Conservation (phyloP, 1,284 basidiomycete genomes). For the Trametes versicolor region DNA sequence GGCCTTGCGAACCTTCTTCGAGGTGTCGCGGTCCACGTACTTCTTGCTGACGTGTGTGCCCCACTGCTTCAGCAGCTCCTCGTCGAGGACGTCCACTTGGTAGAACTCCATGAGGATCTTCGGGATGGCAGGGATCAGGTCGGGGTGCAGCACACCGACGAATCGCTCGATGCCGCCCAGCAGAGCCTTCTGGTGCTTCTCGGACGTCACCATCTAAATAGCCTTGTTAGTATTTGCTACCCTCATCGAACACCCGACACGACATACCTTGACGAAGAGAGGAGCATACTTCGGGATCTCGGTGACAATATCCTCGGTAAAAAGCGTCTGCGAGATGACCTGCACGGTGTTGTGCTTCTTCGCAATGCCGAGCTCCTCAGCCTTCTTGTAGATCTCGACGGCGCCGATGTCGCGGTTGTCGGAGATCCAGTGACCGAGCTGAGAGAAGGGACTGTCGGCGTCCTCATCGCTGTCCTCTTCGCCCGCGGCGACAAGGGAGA, state of each 20-base stretch:
- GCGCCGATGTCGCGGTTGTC: slow-evolving; percentile 67
- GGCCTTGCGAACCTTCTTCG: slow-evolving; percentile 96
- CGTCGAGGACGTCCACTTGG: slow-evolving; percentile 93
- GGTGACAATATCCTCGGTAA: slow-evolving; percentile 78
- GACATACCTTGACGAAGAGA: slow-evolving; percentile 83
- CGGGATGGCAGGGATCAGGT: slow-evolving; percentile 75
- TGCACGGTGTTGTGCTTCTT: slow-evolving; percentile 96
- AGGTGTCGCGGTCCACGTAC: slow-evolving; percentile 95
- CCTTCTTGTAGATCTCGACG: slow-evolving; percentile 64
- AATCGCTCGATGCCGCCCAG: slow-evolving; percentile 91
- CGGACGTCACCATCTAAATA: slow-evolving; percentile 74
- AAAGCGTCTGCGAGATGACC: slow-evolving; percentile 89
- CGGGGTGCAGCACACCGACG: slow-evolving; percentile 76
- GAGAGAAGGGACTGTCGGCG: slow-evolving; percentile 85
- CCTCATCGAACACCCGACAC: not conserved
- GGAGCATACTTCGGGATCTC: slow-evolving; percentile 82
- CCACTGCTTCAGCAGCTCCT: slow-evolving; percentile 93
- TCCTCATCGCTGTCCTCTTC: slow-evolving; percentile 94
- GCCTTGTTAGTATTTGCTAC: slow-evolving; percentile 15
- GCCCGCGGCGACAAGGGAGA: slow-evolving; percentile 63
- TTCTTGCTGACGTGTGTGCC: slow-evolving; percentile 98
- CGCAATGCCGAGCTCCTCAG: slow-evolving; percentile 91
- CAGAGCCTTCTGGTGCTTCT: slow-evolving; percentile 96
- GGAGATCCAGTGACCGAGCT: slow-evolving; percentile 88
- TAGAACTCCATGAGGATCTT: slow-evolving; percentile 97